Percentiles rank a stretch among this genome's conserved stretches.
Conservation (phyloP, 768 basidiomycete genomes). For the Tulasnella sp. region DNA sequence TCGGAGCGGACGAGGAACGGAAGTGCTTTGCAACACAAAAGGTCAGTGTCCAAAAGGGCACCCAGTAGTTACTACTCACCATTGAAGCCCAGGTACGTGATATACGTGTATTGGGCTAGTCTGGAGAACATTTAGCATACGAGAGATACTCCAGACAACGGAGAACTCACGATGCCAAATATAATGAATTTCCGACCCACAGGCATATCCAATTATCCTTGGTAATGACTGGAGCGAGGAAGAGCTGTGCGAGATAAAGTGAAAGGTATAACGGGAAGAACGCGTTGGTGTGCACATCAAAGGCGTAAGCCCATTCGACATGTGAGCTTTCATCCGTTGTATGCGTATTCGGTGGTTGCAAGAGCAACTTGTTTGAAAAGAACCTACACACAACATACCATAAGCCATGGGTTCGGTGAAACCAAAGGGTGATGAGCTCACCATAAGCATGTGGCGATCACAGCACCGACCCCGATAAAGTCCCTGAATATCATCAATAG, state of each 20-base stretch:
- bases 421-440: too few relatives aligned
- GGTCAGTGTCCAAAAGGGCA: too few relatives aligned
- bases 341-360: conserved; percentile 33
- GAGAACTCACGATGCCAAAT: conserved; percentile 59
- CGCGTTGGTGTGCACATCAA: conserved; percentile 93
- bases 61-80: conserved; percentile 34
- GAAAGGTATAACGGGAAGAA: conserved; percentile 92
- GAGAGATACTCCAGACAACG: background rate
- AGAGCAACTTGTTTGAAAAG: conserved; percentile 55
- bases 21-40: conserved; percentile 56
- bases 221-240: conserved; percentile 71
- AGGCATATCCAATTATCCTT: conserved; percentile 89
- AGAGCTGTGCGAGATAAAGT: conserved; percentile 78
- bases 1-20: conserved; percentile 88
- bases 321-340: conserved; percentile 26
- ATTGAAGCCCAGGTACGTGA: conserved; percentile 75
- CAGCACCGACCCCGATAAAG: conserved; percentile 65
- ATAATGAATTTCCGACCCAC: conserved; percentile 83
- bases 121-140: conserved; percentile 29
- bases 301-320: conserved; percentile 90
- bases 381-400: conserved; percentile 34
- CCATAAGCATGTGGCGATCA: conserved; percentile 69
- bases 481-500: conserved; percentile 80
- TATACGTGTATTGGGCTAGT: conserved; percentile 82
- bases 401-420: too few relatives aligned